These are phyloP conservation scores for Macadamia integrifolia DNA, from an alignment of 164 flowering plant genomes.

Conservation along the genomic window DNA sequence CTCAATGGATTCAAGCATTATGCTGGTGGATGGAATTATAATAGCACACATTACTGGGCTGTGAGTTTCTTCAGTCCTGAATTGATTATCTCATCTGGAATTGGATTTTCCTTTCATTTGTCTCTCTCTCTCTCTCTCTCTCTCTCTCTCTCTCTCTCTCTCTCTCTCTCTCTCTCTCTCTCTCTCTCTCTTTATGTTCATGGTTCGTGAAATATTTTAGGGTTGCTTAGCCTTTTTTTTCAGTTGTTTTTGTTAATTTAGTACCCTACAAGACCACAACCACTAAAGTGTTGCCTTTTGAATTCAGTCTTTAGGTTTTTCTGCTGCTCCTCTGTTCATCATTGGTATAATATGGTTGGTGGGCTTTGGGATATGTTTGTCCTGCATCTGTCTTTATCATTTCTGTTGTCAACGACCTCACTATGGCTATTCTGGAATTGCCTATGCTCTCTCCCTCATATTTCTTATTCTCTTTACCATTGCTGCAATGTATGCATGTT, in stretches of 20 bases:
- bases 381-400: slow-evolving; percentile 39
- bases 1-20: slow-evolving; percentile 30
- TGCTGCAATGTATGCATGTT: slow-evolving; percentile 57
- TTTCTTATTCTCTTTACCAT: slow-evolving; percentile 68
- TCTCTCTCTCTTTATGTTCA: no score
- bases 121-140: no score
- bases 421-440: slow-evolving; percentile 66
- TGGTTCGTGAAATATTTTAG: no score
- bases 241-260: neutral
- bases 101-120: no score
- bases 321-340: slow-evolving; percentile 70
- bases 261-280: no score
- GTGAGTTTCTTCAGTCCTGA: slow-evolving; percentile 27
- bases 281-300: neutral
- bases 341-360: slow-evolving; percentile 67
- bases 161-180: no score
- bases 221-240: neutral
- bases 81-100: neutral
- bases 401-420: slow-evolving; percentile 59
- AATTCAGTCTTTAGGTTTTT: slow-evolving; percentile 76
- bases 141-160: no score
- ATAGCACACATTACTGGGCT: slow-evolving; percentile 35
- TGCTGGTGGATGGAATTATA: slow-evolving; percentile 49
- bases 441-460: slow-evolving; percentile 71
- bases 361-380: slow-evolving; percentile 54